Percentiles rank a stretch among this genome's conserved stretches.
These are phyloP conservation scores for Pleurotus sapidus DNA, from an alignment of 768 basidiomycete genomes.

Conservation along the genomic window DNA sequence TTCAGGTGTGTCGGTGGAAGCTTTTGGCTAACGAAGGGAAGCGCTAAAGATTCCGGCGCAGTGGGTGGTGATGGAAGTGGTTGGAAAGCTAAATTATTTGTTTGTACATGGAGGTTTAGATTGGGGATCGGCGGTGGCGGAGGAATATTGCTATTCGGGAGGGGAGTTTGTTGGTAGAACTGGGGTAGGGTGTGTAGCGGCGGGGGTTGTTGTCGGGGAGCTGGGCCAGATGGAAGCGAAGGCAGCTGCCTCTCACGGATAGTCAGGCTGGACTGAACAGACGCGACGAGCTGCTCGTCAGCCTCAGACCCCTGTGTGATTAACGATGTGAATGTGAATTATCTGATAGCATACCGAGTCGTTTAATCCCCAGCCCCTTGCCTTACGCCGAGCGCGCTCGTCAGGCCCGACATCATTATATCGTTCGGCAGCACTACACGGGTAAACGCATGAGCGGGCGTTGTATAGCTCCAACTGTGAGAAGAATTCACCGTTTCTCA, in stretches of 20 bases:
- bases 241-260: not conserved
- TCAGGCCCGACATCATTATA: constrained; percentile 64
- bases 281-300: constrained; percentile 1
- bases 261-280: not conserved
- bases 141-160: not conserved
- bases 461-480: not conserved
- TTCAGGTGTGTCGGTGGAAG: constrained; percentile 63
- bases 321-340: too few relatives aligned
- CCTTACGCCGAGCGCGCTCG: constrained; percentile 52
- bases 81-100: constrained; percentile 27
- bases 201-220: not conserved
- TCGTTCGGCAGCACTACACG: constrained; percentile 75
- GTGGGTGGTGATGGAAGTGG: not conserved
- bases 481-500: constrained; percentile 67
- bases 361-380: constrained; percentile 69
- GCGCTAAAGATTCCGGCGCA: constrained; percentile 1
- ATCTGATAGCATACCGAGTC: constrained; percentile 5
- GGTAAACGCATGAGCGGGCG: constrained; percentile 3
- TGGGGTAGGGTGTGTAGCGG: not conserved
- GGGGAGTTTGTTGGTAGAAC: not conserved
- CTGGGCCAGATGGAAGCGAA: not conserved
- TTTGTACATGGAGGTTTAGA: constrained; percentile 29
- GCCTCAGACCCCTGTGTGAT: not conserved
- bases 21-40: constrained; percentile 46
- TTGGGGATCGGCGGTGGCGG: not conserved